A percentile compares a stretch with the other conserved stretches of the same genome.
phyloP scores from a whole-genome alignment of 2,329 filamentous ascomycete species.

The Sclerotinia glacialis region DNA sequence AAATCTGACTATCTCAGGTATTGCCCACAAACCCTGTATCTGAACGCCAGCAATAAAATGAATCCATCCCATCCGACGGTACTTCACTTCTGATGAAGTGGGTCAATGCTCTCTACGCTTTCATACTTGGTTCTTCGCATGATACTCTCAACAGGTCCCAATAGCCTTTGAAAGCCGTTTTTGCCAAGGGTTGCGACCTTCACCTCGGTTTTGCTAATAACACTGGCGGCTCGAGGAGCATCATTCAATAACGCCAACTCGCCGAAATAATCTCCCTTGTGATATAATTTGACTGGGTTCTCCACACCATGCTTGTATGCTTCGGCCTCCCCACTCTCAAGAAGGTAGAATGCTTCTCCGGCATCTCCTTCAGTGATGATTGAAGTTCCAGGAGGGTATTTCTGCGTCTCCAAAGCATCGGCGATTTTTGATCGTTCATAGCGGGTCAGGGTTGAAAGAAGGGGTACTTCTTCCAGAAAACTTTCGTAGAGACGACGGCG shows the following conservation, averaged over 20 bases:
- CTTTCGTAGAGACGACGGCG: conserved; percentile 95
- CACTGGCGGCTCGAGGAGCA: conserved; percentile 84
- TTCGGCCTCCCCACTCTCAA: conserved; percentile 83
- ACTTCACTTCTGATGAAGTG: conserved; percentile 48
- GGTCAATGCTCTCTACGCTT: conserved; percentile 65
- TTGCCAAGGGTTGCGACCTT: conserved; percentile 93
- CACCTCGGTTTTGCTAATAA: conserved; percentile 79
- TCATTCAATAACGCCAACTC: conserved; percentile 93
- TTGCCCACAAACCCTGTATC: conserved; percentile 32
- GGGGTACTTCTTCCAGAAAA: conserved; percentile 89
- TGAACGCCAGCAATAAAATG: conserved; percentile 33
- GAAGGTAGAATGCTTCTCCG: conserved; percentile 85
- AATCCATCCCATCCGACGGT: conserved; percentile 26
- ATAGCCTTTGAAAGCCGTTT: conserved; percentile 87
- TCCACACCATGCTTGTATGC: conserved; percentile 75
- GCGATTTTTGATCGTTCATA: conserved; percentile 98
- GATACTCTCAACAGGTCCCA: conserved; percentile 91
- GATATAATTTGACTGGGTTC: conserved; percentile 73
- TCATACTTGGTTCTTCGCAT: conserved; percentile 73
- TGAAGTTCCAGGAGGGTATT: conserved; percentile 72
- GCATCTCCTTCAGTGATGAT: conserved; percentile 93
- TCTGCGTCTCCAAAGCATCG: conserved; percentile 88
- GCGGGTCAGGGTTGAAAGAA: conserved; percentile 76
- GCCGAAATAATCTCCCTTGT: conserved; percentile 94
- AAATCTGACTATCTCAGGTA: conserved; percentile 33